A percentile compares a stretch with the other conserved stretches of the same genome.
Conservation (phyloP, 768 basidiomycete genomes). For the Pulveroboletus sp. region DNA sequence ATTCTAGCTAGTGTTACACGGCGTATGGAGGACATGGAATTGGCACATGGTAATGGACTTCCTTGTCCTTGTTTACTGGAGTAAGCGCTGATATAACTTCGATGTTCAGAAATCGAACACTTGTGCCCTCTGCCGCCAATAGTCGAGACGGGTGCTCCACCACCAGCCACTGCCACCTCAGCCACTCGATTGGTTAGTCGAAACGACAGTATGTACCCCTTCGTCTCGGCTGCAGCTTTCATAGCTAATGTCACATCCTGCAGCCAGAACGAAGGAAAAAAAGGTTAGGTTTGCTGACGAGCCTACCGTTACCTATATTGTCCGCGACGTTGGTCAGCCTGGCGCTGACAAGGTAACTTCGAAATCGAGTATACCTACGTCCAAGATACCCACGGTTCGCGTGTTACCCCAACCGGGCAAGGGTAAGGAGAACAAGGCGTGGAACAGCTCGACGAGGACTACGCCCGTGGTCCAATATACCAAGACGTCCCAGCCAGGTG, state of each 20-base stretch:
- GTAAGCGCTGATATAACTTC: neutral
- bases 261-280: conserved; percentile 1
- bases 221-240: neutral
- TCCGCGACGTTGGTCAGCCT: conserved; percentile 5
- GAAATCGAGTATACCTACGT: conserved; percentile 4
- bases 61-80: neutral
- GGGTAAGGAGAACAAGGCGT: conserved; percentile 15
- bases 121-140: neutral
- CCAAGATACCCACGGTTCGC: conserved; percentile 5
- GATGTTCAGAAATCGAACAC: neutral
- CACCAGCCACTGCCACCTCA: neutral
- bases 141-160: neutral
- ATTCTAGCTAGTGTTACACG: conserved; percentile 3
- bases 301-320: neutral
- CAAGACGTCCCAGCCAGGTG: conserved; percentile 1
- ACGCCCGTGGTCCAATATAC: conserved; percentile 2
- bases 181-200: neutral
- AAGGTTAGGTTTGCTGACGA: neutral
- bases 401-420: neutral
- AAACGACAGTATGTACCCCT: conserved; percentile 5
- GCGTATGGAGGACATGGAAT: neutral
- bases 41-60: conserved; percentile 3
- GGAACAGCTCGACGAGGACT: neutral
- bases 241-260: neutral
- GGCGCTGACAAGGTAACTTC: conserved; percentile 6